A percentile compares a stretch with the other conserved stretches of the same genome.
phyloP scores from a whole-genome alignment of 768 basidiomycete species.

The Leccinum pellstonianum region DNA sequence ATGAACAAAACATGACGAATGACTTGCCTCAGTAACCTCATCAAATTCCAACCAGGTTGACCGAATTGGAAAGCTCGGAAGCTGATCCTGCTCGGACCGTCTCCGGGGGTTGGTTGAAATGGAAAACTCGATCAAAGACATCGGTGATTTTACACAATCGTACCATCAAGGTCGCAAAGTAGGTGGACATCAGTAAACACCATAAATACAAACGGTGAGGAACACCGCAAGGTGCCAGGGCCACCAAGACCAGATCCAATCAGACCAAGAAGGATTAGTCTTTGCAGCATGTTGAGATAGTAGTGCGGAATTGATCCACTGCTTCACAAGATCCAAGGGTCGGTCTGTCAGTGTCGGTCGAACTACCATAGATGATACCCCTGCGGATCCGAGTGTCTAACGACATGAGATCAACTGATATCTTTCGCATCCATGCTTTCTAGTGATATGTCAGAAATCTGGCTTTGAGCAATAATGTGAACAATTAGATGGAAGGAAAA shows the following conservation, averaged over 20 bases:
- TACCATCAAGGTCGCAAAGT: background rate
- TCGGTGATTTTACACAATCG: background rate
- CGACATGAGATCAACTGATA: background rate
- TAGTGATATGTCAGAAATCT: background rate
- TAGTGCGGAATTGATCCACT: background rate
- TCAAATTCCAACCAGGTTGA: background rate
- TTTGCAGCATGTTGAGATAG: constrained; percentile 6
- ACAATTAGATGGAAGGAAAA: background rate
- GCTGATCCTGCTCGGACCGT: too few relatives aligned
- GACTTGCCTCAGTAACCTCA: background rate
- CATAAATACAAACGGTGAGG: background rate
- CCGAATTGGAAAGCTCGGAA: background rate
- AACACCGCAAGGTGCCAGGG: constrained; percentile 1
- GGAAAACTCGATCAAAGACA: background rate
- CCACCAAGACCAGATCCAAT: background rate
- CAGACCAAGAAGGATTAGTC: constrained; percentile 17
- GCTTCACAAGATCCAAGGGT: background rate
- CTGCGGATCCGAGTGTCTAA: background rate
- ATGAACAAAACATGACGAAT: background rate
- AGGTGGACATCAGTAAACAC: background rate
- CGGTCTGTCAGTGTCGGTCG: background rate
- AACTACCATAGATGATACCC: background rate
- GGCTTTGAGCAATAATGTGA: background rate
- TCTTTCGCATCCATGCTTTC: too few relatives aligned
- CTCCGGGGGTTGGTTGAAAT: background rate